A percentile compares a stretch with the other conserved stretches of the same genome.
Conservation (phyloP, 2,329 filamentous ascomycete species). For the Eurotiales sp. region DNA sequence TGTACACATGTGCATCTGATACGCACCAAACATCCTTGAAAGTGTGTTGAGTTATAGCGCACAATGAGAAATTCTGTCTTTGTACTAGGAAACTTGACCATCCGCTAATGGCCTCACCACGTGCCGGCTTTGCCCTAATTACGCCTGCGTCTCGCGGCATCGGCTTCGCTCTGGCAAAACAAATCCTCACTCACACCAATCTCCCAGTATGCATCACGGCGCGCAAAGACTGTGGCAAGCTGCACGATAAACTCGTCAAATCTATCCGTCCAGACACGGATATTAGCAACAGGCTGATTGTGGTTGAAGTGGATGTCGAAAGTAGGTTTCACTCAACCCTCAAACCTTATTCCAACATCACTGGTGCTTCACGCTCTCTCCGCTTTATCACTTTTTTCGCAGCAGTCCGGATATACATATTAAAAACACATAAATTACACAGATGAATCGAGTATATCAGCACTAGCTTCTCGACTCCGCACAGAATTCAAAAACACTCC, state of each 20-base stretch:
- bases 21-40: too few relatives aligned
- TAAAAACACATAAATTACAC: slow-evolving; percentile 15
- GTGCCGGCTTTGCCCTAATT: slow-evolving; percentile 28
- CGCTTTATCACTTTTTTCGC: too few relatives aligned
- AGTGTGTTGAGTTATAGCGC: background rate
- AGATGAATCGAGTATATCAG: slow-evolving; percentile 61
- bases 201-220: slow-evolving; percentile 60
- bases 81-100: too few relatives aligned
- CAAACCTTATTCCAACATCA: too few relatives aligned
- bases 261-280: background rate
- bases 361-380: too few relatives aligned
- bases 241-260: slow-evolving; percentile 49
- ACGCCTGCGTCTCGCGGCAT: slow-evolving; percentile 62
- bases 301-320: slow-evolving; percentile 7
- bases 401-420: too few relatives aligned
- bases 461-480: slow-evolving; percentile 53
- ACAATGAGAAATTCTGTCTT: background rate
- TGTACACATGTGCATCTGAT: background rate
- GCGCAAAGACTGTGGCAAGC: slow-evolving; percentile 49
- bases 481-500: slow-evolving; percentile 54
- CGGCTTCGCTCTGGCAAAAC: slow-evolving; percentile 58
- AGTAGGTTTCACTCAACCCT: too few relatives aligned
- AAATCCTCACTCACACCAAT: slow-evolving; percentile 53
- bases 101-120: slow-evolving; percentile 6
- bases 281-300: background rate